Percentiles rank a stretch among this genome's conserved stretches.
Evolutionary conservation across 768 basidiomycete species (phyloP).

Genomic region (Phylloporus sp.): DNA sequence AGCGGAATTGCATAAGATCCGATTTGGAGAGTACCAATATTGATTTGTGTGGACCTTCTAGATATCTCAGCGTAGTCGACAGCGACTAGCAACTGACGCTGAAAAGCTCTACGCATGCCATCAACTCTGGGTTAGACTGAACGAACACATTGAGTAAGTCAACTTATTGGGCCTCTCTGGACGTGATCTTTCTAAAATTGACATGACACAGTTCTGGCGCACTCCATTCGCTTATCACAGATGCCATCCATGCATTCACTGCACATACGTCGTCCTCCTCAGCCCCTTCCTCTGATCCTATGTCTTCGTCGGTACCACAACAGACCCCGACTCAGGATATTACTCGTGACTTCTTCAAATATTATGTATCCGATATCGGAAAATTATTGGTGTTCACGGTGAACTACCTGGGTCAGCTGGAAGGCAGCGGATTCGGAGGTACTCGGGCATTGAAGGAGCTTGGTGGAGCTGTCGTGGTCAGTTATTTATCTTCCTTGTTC

Average conservation of each 20-base stretch:
- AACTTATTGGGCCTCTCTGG: not conserved
- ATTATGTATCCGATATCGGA: conserved; percentile 62
- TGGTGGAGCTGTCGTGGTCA: conserved; percentile 54
- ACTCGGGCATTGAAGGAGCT: conserved; percentile 35
- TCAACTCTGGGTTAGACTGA: conserved; percentile 77
- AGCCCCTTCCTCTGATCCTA: conserved; percentile 9
- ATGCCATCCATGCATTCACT: conserved; percentile 71
- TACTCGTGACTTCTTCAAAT: conserved; percentile 81
- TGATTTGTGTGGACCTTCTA: conserved; percentile 29
- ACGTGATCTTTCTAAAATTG: not conserved
- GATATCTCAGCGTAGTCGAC: conserved; percentile 79
- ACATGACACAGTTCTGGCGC: conserved; percentile 44
- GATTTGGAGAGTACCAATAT: not conserved
- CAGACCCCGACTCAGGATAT: conserved; percentile 61
- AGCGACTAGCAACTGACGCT: conserved; percentile 73
- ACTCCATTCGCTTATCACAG: conserved; percentile 61
- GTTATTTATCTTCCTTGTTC: conserved; percentile 18
- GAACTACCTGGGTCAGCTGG: conserved; percentile 23
- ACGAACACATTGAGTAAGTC: conserved; percentile 60
- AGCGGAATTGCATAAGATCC: not conserved
- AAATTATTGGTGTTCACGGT: conserved; percentile 59
- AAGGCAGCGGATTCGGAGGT: conserved; percentile 21
- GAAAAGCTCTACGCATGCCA: conserved; percentile 82
- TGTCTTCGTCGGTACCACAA: conserved; percentile 39
- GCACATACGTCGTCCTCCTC: conserved; percentile 20